Conservation (phyloP, 805 yeast species). For the Spathaspora sp. region DNA sequence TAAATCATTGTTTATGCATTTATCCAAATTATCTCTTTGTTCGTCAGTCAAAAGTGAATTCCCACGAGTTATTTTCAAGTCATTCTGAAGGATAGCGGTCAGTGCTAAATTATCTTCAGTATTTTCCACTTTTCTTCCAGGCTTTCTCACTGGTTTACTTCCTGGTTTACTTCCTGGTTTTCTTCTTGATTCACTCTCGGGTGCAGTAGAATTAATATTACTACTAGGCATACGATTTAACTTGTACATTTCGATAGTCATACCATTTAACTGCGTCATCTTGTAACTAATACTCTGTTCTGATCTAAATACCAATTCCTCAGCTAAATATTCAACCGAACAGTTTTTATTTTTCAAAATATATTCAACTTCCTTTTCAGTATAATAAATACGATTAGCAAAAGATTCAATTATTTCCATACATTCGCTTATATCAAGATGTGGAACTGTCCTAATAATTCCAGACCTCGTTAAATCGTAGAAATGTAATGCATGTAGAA, state of each 20-base stretch:
- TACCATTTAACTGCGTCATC: too few species aligned
- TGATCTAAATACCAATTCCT: constrained; percentile 1
- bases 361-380: constrained; percentile 7
- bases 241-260: too few species aligned
- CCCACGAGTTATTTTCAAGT: not conserved
- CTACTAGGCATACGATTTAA: too few species aligned
- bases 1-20: constrained; percentile 15
- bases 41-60: not conserved
- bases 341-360: constrained; percentile 6
- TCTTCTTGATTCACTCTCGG: not conserved
- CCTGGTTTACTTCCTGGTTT: not conserved
- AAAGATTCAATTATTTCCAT: not conserved
- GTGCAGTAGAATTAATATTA: not conserved
- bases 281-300: not conserved
- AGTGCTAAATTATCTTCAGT: not conserved
- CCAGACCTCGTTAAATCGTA: not conserved
- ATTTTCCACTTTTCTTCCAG: not conserved
- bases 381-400: constrained; percentile 10
- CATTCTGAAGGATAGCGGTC: not conserved
- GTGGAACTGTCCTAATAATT: not conserved
- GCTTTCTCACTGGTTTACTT: not conserved
- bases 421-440: not conserved
- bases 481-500: not conserved
- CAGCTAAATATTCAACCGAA: not conserved
- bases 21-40: not conserved